A percentile compares a stretch with the other conserved stretches of the same genome.
phyloP scores from a whole-genome alignment of 2,329 filamentous ascomycete genomes.

The Diaporthe helianthi region DNA sequence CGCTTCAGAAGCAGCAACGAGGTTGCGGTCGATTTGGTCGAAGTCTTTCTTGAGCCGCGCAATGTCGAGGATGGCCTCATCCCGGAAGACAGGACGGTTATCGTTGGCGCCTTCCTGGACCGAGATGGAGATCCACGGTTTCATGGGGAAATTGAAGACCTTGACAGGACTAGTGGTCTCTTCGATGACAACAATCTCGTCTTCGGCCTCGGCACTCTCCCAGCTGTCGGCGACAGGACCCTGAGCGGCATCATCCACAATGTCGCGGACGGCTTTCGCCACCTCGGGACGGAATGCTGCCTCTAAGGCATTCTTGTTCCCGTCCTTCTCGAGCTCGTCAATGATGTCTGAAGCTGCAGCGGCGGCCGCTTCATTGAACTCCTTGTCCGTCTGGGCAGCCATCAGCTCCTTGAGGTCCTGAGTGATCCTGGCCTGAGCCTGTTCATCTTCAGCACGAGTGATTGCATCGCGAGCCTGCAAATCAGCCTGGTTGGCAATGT shows the following conservation, averaged over 20 bases:
- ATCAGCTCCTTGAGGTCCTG: slow-evolving; percentile 58
- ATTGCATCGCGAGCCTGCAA: slow-evolving; percentile 70
- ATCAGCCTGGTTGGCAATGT: slow-evolving; percentile 63
- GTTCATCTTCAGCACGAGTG: slow-evolving; percentile 59
- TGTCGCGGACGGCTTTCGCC: slow-evolving; percentile 56
- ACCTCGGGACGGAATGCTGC: slow-evolving; percentile 57
- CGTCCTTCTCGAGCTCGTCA: slow-evolving; percentile 61
- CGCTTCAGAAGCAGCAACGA: slow-evolving; percentile 86
- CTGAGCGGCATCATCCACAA: slow-evolving; percentile 64
- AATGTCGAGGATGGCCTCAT: slow-evolving; percentile 88
- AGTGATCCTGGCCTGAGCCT: slow-evolving; percentile 55
- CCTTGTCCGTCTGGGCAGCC: slow-evolving; percentile 58
- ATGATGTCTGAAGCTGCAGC: slow-evolving; percentile 57
- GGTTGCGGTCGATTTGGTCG: slow-evolving; percentile 92
- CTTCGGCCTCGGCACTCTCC: slow-evolving; percentile 84
- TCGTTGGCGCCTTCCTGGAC: slow-evolving; percentile 67
- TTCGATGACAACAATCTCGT: slow-evolving; percentile 69
- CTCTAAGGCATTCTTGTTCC: slow-evolving; percentile 61
- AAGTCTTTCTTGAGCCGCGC: slow-evolving; percentile 96
- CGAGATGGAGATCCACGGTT: slow-evolving; percentile 90
- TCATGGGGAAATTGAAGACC: slow-evolving; percentile 96
- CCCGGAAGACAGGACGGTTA: slow-evolving; percentile 70
- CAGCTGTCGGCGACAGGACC: slow-evolving; percentile 81
- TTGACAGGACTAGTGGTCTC: slow-evolving; percentile 71
- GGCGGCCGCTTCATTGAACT: slow-evolving; percentile 59